A percentile compares a stretch with the other conserved stretches of the same genome.
Conservation (phyloP, 768 basidiomycete genomes). For the Russula griseocarnosa region DNA sequence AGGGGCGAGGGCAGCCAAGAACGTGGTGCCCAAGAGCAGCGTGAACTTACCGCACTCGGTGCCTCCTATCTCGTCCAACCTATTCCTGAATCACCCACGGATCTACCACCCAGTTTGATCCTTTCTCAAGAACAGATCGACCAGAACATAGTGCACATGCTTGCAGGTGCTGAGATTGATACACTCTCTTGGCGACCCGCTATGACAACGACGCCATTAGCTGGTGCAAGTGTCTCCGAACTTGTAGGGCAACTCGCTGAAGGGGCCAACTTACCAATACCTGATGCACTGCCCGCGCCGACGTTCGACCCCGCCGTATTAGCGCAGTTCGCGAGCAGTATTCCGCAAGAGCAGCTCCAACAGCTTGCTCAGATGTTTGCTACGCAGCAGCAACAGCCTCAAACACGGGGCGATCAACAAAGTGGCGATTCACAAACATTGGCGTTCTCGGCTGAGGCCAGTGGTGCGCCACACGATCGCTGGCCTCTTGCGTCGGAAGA, state of each 20-base stretch:
- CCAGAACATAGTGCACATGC: conserved; percentile 58
- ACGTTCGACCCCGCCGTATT: conserved; percentile 18
- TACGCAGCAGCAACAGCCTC: conserved; percentile 30
- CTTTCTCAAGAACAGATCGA: conserved; percentile 62
- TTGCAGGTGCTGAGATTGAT: conserved; percentile 64
- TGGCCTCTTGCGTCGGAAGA: conserved; percentile 49
- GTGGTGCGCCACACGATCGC: conserved; percentile 28
- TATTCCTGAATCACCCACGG: conserved; percentile 75
- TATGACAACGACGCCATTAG: conserved; percentile 30
- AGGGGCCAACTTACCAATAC: conserved; percentile 33
- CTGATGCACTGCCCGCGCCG: conserved; percentile 41
- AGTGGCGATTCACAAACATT: conserved; percentile 25
- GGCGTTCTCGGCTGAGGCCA: conserved; percentile 21
- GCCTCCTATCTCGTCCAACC: conserved; percentile 71
- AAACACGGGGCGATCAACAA: conserved; percentile 22
- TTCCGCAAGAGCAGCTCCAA: conserved; percentile 29
- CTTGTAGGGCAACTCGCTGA: conserved; percentile 60
- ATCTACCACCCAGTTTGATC: conserved; percentile 53
- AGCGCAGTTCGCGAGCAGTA: conserved; percentile 23
- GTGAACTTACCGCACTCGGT: conserved; percentile 71
- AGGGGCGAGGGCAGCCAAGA: conserved; percentile 70
- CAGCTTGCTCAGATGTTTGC: conserved; percentile 28
- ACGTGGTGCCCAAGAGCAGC: conserved; percentile 64
- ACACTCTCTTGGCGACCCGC: conserved; percentile 53
- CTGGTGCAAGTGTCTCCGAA: conserved; percentile 57